Base-by-base conservation (phyloP, 164 flowering plant genomes). In the Annona cherimola region DNA sequence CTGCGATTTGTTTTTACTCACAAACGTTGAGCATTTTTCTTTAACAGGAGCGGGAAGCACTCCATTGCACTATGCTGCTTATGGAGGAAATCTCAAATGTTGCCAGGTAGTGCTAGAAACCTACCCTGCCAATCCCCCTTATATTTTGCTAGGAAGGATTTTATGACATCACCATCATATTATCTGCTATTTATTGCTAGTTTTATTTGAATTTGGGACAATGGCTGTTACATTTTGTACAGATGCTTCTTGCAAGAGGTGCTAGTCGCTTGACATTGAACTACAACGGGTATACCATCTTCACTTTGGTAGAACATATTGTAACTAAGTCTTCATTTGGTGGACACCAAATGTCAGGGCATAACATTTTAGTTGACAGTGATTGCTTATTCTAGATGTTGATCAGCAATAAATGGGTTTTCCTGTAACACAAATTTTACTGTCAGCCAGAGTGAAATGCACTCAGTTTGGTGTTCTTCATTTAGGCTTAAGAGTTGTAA, bases 31-130 rank as follows among this genome's bases (percentile, higher is more conserved):
- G 18, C 42, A 9, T 57, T 59, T 61, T 45, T 6, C 76, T 46
- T 64, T 71, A 74, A 63, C 70, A 95, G 98, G 99, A 71, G 96
- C 97, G 78, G 97, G 98, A 78, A 95, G 99, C 81, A 91, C 99
- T 66, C 93, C 99, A 71, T 78, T 95, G 86, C 98, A 95, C 72
- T 95, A 93, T 84, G 97, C 99, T 77, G 99, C 98, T 71, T 93
- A 93, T 81, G 98, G 97, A 66, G 99, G 99, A 69, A 91, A 95
- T 73, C 79, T 89, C 74, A 90, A 95, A 71, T 91, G 99, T 73
- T 95, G 99, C 77, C 99, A 95, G 96, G 99, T 81, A 81, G 55
- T 50, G 9, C 57, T 50, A 26, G 35, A 26, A 26, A 26, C 35
- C 72, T 68, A 54, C 39, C 55, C 65, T 26, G 35, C 35, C 3